Percentiles rank a stretch among this genome's conserved stretches.
Conservation (phyloP, 768 basidiomycete species). For the Tylopilus sp. region DNA sequence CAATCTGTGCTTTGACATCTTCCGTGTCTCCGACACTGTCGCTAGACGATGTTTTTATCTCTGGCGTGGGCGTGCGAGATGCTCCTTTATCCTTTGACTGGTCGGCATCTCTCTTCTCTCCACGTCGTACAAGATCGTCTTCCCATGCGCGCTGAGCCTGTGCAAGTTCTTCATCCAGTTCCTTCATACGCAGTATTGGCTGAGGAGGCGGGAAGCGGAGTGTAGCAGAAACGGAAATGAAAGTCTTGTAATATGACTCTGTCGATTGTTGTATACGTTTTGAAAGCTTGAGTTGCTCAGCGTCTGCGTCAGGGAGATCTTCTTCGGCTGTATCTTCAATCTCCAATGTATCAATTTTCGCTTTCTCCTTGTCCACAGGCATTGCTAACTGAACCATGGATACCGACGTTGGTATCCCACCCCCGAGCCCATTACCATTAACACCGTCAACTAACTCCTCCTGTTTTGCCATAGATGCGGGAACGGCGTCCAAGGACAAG, state of each 20-base stretch:
- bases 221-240: constrained; percentile 92
- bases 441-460: constrained; percentile 25
- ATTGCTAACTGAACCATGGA: constrained; percentile 23
- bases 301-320: constrained; percentile 67
- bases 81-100: constrained; percentile 17
- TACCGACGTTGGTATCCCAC: constrained; percentile 19
- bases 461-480: constrained; percentile 31
- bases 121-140: constrained; percentile 77
- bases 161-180: constrained; percentile 75
- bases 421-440: constrained; percentile 21
- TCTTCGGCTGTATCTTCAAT: constrained; percentile 36
- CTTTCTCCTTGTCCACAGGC: constrained; percentile 17
- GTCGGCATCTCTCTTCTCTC: constrained; percentile 49
- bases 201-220: constrained; percentile 91
- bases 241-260: constrained; percentile 80
- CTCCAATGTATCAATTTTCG: constrained; percentile 3
- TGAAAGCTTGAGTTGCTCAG: constrained; percentile 64
- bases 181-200: constrained; percentile 83
- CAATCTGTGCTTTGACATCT: constrained; percentile 69
- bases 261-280: constrained; percentile 76
- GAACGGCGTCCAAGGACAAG: constrained; percentile 63
- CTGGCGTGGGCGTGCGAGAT: constrained; percentile 30
- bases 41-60: constrained; percentile 16
- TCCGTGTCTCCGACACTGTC: constrained; percentile 32
- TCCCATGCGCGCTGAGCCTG: constrained; percentile 76